These are phyloP conservation scores for Alternaria atra DNA, from an alignment of 2,329 filamentous ascomycete genomes.

Conservation along the genomic window DNA sequence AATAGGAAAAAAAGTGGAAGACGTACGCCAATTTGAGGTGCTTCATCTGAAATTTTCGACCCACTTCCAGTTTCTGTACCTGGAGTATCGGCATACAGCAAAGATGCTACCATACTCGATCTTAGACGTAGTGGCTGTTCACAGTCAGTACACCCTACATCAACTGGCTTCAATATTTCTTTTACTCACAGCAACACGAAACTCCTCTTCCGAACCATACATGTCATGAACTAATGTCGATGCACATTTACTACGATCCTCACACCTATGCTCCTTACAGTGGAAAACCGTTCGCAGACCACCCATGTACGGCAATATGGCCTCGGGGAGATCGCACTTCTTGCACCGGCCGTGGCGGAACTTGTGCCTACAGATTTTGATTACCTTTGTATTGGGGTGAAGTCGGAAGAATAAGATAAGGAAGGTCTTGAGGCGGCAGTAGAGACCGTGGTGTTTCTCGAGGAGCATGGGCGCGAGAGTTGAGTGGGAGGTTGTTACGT, in stretches of 20 bases:
- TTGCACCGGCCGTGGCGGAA: conserved; percentile 1
- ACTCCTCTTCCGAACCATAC: background rate
- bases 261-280: background rate
- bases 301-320: background rate
- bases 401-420: background rate
- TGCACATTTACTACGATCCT: too few relatives aligned
- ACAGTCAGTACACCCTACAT: background rate
- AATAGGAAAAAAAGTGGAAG: background rate
- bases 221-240: background rate
- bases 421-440: conserved; percentile 4
- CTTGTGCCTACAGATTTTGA: conserved; percentile 1
- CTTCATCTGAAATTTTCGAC: background rate
- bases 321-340: conserved; percentile 1
- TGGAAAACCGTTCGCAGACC: background rate
- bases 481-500: background rate
- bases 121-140: background rate
- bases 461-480: background rate
- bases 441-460: conserved; percentile 5
- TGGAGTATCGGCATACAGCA: background rate
- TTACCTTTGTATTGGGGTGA: background rate
- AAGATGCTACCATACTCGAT: background rate
- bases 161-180: background rate
- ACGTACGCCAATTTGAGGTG: background rate
- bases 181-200: background rate
- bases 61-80: background rate